A percentile compares a stretch with the other conserved stretches of the same genome.
Conservation (phyloP, 345 rosid species). For the Citrus mangshanensis region DNA sequence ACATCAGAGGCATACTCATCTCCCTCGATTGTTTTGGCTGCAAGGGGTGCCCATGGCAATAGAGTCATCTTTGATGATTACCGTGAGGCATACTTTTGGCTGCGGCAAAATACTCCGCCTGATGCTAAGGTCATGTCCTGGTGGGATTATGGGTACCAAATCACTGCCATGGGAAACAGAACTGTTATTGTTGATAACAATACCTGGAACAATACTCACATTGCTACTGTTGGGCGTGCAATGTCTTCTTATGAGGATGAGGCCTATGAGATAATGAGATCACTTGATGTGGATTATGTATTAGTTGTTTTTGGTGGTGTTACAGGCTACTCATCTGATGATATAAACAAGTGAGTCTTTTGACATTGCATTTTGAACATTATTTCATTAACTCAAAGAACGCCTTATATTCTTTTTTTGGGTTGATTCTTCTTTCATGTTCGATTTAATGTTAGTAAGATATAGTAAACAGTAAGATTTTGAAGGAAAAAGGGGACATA, state of each 20-base stretch:
- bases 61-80: conserved; percentile 95
- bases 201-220: conserved; percentile 99
- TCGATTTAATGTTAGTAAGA: not conserved
- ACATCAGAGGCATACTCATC: conserved; percentile 99
- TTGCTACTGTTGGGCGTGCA: conserved; percentile 99
- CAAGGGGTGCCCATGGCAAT: conserved; percentile 97
- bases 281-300: conserved; percentile 95
- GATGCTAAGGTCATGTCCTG: conserved; percentile 99
- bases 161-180: conserved; percentile 99
- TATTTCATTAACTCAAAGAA: not conserved
- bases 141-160: conserved; percentile 99
- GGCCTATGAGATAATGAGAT: conserved; percentile 92
- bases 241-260: conserved; percentile 98
- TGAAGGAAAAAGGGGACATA: not conserved
- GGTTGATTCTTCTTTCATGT: not conserved
- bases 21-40: conserved; percentile 96
- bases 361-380: not conserved
- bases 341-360: conserved; percentile 85
- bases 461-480: not conserved
- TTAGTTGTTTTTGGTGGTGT: conserved; percentile 98
- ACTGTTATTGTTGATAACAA: conserved; percentile 98
- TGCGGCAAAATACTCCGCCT: conserved; percentile 89
- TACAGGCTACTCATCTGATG: conserved; percentile 99
- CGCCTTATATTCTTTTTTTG: not conserved
- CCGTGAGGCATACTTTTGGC: conserved; percentile 99